Conservation (phyloP, 1,139 yeast genomes). For the Yamadazyma membranifaciens region DNA sequence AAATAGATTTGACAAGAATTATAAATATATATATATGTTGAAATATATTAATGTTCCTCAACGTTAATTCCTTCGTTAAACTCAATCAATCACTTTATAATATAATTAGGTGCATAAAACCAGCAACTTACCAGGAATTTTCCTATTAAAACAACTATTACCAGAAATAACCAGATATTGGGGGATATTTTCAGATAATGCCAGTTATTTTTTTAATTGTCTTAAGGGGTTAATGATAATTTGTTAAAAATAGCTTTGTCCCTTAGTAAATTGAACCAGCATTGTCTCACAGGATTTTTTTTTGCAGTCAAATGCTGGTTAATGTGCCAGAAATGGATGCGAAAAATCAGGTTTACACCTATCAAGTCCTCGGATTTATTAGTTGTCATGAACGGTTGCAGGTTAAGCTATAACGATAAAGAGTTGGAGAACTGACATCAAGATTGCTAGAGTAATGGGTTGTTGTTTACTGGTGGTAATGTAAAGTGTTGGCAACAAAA, state of each 20-base stretch:
- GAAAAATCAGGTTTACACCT: neutral
- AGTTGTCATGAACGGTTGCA: no score
- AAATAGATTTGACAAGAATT: neutral
- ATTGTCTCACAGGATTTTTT: neutral
- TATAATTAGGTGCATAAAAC: neutral
- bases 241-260: neutral
- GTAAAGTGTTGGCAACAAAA: no score
- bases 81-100: neutral
- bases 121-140: conserved; percentile 7
- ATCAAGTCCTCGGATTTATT: no score
- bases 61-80: neutral
- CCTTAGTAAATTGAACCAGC: conserved; percentile 1
- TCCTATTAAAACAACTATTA: conserved; percentile 12
- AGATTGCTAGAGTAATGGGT: no score
- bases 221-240: neutral
- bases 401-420: no score
- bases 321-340: no score
- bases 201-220: no score
- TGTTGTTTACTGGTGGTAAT: no score
- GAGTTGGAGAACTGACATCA: no score
- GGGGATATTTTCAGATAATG: conserved; percentile 43
- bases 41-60: neutral
- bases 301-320: conserved; percentile 4
- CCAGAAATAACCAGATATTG: conserved; percentile 37
- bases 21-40: neutral